Conservation (phyloP, 148 eudicot genomes). For the Agrostemma githago region DNA sequence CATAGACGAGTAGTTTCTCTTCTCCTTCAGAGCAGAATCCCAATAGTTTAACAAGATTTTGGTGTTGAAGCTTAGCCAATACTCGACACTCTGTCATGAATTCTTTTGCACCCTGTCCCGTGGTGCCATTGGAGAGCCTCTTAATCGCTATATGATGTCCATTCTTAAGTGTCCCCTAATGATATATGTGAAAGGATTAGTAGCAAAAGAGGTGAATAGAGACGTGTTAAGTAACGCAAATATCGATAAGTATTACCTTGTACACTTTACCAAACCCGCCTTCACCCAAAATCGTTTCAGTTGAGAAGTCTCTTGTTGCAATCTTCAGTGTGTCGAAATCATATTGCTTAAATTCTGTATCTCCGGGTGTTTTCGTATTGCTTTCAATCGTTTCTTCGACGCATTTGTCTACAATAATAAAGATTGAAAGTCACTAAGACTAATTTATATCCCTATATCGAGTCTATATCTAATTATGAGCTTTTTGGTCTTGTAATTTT, state of each 20-base stretch:
- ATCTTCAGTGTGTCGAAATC: slow-evolving; percentile 6
- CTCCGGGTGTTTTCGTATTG: neutral
- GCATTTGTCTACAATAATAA: neutral
- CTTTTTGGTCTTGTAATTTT: no score
- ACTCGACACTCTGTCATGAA: slow-evolving; percentile 19
- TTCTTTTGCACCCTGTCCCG: slow-evolving; percentile 10
- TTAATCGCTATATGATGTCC: slow-evolving; percentile 14
- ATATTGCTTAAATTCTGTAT: slow-evolving; percentile 16
- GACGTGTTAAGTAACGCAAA: neutral
- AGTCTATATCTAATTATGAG: no score
- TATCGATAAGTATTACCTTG: slow-evolving; percentile 13
- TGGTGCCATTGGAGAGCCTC: slow-evolving; percentile 11
- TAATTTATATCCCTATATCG: no score
- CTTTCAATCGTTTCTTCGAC: neutral
- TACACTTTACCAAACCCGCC: slow-evolving; percentile 72
- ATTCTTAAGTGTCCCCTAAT: slow-evolving; percentile 12
- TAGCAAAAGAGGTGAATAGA: no score
- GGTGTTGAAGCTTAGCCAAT: slow-evolving; percentile 23
- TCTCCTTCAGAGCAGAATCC: slow-evolving; percentile 3
- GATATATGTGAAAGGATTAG: neutral
- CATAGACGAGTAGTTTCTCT: slow-evolving; percentile 24
- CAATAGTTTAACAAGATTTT: slow-evolving; percentile 13
- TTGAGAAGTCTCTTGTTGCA: slow-evolving; percentile 19
- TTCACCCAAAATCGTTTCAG: slow-evolving; percentile 45
- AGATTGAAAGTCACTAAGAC: no score